phyloP scores from a whole-genome alignment of 169 alveolate genomes.

The Plasmodium yoelii region DNA sequence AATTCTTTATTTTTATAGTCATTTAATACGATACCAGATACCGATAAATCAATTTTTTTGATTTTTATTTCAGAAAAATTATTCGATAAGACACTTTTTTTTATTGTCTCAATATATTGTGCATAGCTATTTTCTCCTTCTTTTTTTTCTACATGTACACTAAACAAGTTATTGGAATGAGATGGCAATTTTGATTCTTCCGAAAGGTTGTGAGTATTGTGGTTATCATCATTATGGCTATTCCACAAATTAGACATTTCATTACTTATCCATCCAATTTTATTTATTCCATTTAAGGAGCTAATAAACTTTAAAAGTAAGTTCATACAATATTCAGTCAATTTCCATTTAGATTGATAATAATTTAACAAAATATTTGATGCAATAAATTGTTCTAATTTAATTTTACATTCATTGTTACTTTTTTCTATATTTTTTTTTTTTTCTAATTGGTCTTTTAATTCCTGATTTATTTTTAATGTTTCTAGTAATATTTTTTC shows the following conservation, averaged over 20 bases:
- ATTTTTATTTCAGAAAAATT: slow-evolving; percentile 4
- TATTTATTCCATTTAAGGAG: neutral
- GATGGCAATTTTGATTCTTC: neutral
- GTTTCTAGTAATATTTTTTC: slow-evolving; percentile 23
- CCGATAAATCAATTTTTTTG: slow-evolving; percentile 1
- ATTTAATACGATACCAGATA: neutral
- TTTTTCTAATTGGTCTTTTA: slow-evolving; percentile 29
- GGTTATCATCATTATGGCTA: neutral
- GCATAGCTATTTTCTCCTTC: neutral
- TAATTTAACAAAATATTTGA: slow-evolving; percentile 17
- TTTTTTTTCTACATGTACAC: neutral
- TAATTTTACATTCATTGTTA: slow-evolving; percentile 18
- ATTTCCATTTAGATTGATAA: slow-evolving; percentile 52
- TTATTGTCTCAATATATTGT: neutral
- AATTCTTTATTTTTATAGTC: neutral
- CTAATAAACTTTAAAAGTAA: neutral
- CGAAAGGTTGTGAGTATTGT: neutral
- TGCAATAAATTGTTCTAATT: slow-evolving; percentile 15
- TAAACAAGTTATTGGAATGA: neutral
- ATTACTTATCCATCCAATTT: neutral
- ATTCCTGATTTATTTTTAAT: slow-evolving; percentile 28
- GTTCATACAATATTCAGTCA: neutral
- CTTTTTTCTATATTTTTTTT: slow-evolving; percentile 35
- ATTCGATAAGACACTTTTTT: neutral
- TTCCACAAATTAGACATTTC: neutral